Percentiles rank a stretch among this genome's conserved stretches.
These are phyloP conservation scores for Coemansia umbellata DNA, from an alignment of 192 early-diverging fungal genomes.

Conservation along the genomic window DNA sequence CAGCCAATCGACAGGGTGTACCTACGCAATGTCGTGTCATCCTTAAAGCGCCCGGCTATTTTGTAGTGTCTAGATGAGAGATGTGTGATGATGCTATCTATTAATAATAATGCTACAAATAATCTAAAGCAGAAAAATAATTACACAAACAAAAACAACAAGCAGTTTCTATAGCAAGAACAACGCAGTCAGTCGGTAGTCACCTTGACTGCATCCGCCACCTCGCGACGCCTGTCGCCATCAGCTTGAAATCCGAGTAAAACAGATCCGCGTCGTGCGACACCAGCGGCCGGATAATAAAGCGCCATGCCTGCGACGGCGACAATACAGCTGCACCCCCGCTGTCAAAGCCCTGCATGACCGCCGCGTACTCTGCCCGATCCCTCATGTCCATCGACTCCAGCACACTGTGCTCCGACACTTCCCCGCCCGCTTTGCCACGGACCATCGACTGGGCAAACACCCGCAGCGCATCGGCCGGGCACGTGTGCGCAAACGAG, in stretches of 20 bases:
- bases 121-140: not conserved
- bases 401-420: constrained; percentile 1
- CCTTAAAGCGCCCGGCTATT: too few relatives aligned
- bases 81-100: not conserved
- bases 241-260: constrained; percentile 39
- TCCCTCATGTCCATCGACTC: constrained; percentile 1
- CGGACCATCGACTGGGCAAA: not conserved
- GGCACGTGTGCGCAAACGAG: constrained; percentile 23
- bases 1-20: too few relatives aligned
- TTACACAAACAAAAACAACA: not conserved
- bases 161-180: not conserved
- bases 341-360: not conserved
- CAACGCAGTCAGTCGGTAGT: not conserved
- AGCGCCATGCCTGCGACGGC: constrained; percentile 28
- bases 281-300: constrained; percentile 26
- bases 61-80: not conserved
- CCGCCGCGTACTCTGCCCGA: constrained; percentile 6
- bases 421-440: not conserved
- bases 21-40: too few relatives aligned
- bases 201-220: too few relatives aligned
- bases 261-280: constrained; percentile 21
- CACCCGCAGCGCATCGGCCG: constrained; percentile 11
- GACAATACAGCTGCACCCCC: not conserved
- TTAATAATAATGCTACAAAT: not conserved
- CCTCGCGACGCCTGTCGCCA: constrained; percentile 26